These are phyloP conservation scores for Bruguiera hainesii DNA, from an alignment of 441 rosid genomes.

Conservation along the genomic window DNA sequence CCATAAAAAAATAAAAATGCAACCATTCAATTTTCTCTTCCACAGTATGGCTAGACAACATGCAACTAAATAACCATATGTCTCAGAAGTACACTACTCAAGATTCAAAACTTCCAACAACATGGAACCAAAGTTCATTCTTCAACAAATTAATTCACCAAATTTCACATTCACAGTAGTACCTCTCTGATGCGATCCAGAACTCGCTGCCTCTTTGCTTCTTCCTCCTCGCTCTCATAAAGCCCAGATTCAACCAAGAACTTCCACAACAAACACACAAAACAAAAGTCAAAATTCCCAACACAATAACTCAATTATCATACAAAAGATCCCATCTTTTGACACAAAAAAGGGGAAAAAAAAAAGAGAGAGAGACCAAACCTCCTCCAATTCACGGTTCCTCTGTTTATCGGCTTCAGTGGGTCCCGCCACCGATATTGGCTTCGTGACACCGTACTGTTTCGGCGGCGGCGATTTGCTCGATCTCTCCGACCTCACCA, in stretches of 20 bases:
- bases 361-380: slow-evolving; percentile 7
- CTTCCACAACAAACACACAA: slow-evolving; percentile 21
- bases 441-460: slow-evolving; percentile 50
- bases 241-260: slow-evolving; percentile 52
- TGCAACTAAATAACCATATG: no score
- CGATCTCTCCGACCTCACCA: slow-evolving; percentile 42
- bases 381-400: slow-evolving; percentile 54
- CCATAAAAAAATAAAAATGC: no score
- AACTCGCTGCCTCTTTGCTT: slow-evolving; percentile 48
- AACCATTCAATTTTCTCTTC: no score
- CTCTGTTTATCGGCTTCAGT: slow-evolving; percentile 43
- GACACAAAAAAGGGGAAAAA: background rate
- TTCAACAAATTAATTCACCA: background rate
- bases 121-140: background rate
- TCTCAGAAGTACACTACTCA: no score
- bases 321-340: background rate
- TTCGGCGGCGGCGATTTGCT: slow-evolving; percentile 18
- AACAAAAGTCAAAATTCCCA: slow-evolving; percentile 1
- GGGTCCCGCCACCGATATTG: slow-evolving; percentile 56
- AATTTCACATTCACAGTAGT: background rate
- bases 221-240: slow-evolving; percentile 61
- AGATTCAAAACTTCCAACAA: no score
- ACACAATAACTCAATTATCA: background rate
- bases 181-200: slow-evolving; percentile 51
- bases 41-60: no score